These are phyloP conservation scores for Colletotrichum sidae DNA, from an alignment of 2,329 filamentous ascomycete species.

Conservation along the genomic window DNA sequence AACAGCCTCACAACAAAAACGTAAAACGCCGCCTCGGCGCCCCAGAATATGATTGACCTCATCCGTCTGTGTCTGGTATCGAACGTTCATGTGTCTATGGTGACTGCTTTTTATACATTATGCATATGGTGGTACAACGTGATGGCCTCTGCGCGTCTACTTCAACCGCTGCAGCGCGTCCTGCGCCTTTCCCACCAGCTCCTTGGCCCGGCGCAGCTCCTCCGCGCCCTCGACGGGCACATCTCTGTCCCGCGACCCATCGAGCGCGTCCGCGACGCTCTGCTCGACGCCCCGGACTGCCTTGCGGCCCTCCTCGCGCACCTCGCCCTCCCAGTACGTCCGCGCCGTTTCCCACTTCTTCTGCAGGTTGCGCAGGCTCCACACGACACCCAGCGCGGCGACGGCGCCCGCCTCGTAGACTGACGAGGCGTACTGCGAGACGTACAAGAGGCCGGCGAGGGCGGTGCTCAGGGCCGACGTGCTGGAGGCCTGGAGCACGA, in stretches of 20 bases:
- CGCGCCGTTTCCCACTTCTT: constrained; percentile 71
- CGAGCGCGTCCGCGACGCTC: constrained; percentile 61
- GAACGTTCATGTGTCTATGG: constrained; percentile 14
- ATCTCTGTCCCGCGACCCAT: constrained; percentile 42
- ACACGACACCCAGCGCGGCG: constrained; percentile 69
- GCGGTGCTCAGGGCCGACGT: constrained; percentile 73
- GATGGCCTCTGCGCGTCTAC: constrained; percentile 43
- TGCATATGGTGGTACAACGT: constrained; percentile 35
- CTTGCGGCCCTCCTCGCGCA: constrained; percentile 75
- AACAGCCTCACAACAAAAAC: no score
- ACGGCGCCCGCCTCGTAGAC: constrained; percentile 73
- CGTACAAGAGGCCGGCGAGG: constrained; percentile 67
- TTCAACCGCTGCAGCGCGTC: constrained; percentile 61
- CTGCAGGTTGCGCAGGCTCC: constrained; percentile 70
- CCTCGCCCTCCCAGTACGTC: constrained; percentile 72
- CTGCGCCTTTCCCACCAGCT: constrained; percentile 61
- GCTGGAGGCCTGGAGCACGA: constrained; percentile 80
- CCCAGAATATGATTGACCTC: neutral
- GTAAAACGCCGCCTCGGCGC: no score
- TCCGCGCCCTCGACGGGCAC: constrained; percentile 42
- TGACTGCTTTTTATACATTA: constrained; percentile 34
- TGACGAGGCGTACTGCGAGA: constrained; percentile 64
- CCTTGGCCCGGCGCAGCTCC: constrained; percentile 54
- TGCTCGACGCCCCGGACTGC: constrained; percentile 68
- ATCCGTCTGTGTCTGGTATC: constrained; percentile 6